phyloP scores from a whole-genome alignment of 108 stramenopile species.

The Pelagomonas calceolata region DNA sequence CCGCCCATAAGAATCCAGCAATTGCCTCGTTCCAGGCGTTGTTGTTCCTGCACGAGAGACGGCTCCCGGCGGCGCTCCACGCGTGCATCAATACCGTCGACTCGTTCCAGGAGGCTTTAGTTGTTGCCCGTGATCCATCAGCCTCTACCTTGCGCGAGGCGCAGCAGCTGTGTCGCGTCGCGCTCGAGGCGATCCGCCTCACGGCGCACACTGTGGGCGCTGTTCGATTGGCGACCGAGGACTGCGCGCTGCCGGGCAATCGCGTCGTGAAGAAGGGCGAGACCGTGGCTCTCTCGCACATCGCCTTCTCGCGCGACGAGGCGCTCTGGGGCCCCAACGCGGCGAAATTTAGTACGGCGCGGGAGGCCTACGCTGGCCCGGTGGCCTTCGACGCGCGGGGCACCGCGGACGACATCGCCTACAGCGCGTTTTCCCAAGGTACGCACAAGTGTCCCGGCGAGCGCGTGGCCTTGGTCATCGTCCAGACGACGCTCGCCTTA shows the following conservation, averaged over 20 bases:
- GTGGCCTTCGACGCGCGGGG: not conserved
- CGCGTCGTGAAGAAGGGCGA: conserved; percentile 7
- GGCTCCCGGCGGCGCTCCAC: conserved; percentile 5
- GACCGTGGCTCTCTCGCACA: conserved; percentile 34
- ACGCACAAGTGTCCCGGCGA: conserved; percentile 49
- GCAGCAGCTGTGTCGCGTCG: conserved; percentile 15
- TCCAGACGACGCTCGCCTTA: conserved; percentile 27
- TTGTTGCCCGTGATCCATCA: no score
- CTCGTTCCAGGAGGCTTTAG: no score
- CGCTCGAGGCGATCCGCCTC: conserved; percentile 37
- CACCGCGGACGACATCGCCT: conserved; percentile 20
- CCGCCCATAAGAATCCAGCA: conserved; percentile 52
- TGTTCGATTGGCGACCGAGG: conserved; percentile 22
- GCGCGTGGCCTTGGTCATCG: conserved; percentile 26
- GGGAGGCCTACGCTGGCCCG: conserved; percentile 1
- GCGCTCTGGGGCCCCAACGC: conserved; percentile 17
- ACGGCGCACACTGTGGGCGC: conserved; percentile 48
- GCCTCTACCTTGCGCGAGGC: not conserved
- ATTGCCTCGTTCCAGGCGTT: conserved; percentile 45
- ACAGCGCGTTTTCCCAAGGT: conserved; percentile 45
- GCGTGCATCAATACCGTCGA: not conserved
- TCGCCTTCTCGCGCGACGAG: conserved; percentile 16
- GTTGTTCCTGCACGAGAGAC: conserved; percentile 12
- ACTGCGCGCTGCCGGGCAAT: conserved; percentile 12
- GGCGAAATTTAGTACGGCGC: not conserved